Percentiles rank a stretch among this genome's conserved stretches.
phyloP scores from a whole-genome alignment of 179 eudicot genomes.

The Beta corolliflora region DNA sequence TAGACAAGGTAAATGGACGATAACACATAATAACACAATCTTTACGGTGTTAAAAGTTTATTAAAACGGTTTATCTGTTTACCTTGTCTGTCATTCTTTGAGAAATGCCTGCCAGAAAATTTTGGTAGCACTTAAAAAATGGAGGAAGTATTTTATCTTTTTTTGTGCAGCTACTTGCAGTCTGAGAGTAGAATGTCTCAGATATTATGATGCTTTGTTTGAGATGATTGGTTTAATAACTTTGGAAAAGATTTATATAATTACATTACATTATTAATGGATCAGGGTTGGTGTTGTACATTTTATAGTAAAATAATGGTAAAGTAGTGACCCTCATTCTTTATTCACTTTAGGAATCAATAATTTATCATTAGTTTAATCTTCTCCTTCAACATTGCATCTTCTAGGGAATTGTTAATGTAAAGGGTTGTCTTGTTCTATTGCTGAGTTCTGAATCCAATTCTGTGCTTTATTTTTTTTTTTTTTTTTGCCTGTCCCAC shows the following conservation, averaged over 20 bases:
- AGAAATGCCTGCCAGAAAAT: too few relatives aligned
- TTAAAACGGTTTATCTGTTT: too few relatives aligned
- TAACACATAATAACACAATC: too few relatives aligned
- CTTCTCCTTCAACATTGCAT: background rate
- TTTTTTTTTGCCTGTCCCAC: too few relatives aligned
- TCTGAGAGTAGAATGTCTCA: background rate
- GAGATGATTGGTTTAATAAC: background rate
- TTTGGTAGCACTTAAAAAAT: too few relatives aligned
- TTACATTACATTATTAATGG: background rate
- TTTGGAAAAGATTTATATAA: background rate
- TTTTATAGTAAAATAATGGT: background rate
- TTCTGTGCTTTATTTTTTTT: too few relatives aligned
- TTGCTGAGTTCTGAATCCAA: too few relatives aligned
- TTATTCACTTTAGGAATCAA: background rate
- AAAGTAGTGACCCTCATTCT: background rate
- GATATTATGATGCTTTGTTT: background rate
- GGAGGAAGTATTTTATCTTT: too few relatives aligned
- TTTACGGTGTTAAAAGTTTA: too few relatives aligned
- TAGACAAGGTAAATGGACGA: too few relatives aligned
- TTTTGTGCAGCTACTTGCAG: background rate
- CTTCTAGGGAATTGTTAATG: background rate
- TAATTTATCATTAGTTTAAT: background rate
- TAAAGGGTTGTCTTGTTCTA: background rate
- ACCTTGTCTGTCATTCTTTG: too few relatives aligned
- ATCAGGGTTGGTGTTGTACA: background rate